Conservation (phyloP, 805 yeast species). For the Candida quercuum region DNA sequence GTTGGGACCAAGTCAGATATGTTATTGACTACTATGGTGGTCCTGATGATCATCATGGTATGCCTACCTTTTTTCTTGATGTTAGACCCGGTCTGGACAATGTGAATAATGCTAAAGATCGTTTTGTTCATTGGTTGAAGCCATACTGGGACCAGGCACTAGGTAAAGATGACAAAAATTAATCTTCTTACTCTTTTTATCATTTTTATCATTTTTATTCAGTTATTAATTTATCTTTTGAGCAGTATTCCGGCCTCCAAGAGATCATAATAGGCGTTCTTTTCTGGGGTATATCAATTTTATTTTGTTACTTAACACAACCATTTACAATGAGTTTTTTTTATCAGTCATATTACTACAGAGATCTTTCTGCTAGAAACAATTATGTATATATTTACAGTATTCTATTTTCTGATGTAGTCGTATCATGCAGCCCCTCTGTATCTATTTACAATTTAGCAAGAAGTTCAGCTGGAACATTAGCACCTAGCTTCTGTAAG, state of each 20-base stretch:
- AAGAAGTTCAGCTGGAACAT: conserved; percentile 13
- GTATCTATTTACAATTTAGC: conserved; percentile 7
- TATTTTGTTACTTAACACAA: no score
- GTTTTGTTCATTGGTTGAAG: conserved; percentile 61
- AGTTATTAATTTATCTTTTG: no score
- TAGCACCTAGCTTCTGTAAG: conserved; percentile 7
- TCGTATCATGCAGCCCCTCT: neutral
- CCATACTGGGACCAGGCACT: conserved; percentile 69
- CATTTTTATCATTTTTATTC: no score
- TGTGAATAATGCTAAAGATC: conserved; percentile 55
- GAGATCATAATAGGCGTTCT: no score
- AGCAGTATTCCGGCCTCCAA: no score
- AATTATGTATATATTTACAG: neutral
- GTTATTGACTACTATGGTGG: conserved; percentile 97
- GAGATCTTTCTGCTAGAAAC: no score
- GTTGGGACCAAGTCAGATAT: conserved; percentile 75
- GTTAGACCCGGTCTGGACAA: conserved; percentile 93
- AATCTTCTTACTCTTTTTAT: conserved; percentile 22
- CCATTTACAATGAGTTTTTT: no score
- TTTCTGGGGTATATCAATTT: no score
- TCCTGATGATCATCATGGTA: conserved; percentile 83
- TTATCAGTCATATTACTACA: no score
- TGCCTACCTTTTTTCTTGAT: conserved; percentile 89
- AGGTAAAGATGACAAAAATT: conserved; percentile 34
- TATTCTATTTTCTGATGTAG: neutral